phyloP scores from a whole-genome alignment of 306 rosid genomes.

The Inga leiocalycina region DNA sequence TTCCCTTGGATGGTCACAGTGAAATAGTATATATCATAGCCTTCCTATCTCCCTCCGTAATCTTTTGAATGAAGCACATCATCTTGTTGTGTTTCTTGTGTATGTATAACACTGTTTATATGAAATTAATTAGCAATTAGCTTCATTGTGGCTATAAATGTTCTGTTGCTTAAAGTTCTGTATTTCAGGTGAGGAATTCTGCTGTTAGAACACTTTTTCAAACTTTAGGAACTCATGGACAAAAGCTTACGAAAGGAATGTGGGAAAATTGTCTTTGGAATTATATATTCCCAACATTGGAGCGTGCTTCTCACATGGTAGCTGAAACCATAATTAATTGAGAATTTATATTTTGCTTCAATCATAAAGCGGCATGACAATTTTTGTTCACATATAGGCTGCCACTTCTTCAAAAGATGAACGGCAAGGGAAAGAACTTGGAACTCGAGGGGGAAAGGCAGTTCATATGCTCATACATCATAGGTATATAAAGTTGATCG shows the following conservation, averaged over 20 bases:
- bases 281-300: slow-evolving; percentile 87
- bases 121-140: not conserved
- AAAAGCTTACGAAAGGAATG: slow-evolving; percentile 84
- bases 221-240: slow-evolving; percentile 89
- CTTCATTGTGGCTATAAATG: slow-evolving; percentile 9
- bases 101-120: not conserved
- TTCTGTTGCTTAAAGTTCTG: slow-evolving; percentile 6
- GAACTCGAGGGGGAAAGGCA: slow-evolving; percentile 98
- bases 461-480: slow-evolving; percentile 99
- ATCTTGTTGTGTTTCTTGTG: not conserved
- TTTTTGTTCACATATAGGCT: slow-evolving; percentile 57
- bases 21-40: not conserved
- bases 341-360: slow-evolving; percentile 27
- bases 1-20: not conserved
- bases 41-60: not conserved
- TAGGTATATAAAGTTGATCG: slow-evolving; percentile 56
- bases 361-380: slow-evolving; percentile 18
- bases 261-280: slow-evolving; percentile 99
- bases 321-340: slow-evolving; percentile 39
- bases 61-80: not conserved
- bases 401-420: slow-evolving; percentile 97
- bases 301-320: slow-evolving; percentile 96
- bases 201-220: slow-evolving; percentile 95
- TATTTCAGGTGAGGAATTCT: slow-evolving; percentile 88
- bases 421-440: slow-evolving; percentile 98